Evolutionary conservation across 2,329 filamentous ascomycete species (phyloP), one percentile per base, ranked within the genome.

Genomic region (Cladophialophora psammophila): DNA sequence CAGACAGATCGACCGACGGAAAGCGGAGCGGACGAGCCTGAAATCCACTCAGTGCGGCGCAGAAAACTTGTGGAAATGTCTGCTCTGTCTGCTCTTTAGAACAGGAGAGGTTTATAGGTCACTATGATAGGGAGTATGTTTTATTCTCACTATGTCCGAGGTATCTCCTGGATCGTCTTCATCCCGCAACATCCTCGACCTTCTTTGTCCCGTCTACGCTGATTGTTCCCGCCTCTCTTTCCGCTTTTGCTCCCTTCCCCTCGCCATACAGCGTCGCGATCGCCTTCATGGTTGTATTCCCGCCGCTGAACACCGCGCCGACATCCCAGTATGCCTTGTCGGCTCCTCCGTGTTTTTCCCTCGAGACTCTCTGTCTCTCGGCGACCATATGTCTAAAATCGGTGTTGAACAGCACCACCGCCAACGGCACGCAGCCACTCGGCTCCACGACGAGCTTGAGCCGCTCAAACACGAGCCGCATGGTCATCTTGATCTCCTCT

Each of bases 371-470:
- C 80, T 92, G 65, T 56, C 88, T 9, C 52, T 66, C 32, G 7
- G 54, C 60, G 9, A 94, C 90, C 78, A 90, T 78, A 12, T 75
- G 77, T 65, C 92, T 82, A 69, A 97, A 97, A 3, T 93, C 92
- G 79, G 96, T 92, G 76, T 97, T 91, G 71, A 88, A 97, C 72
- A 98, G 80, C 60, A 89, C 90, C 7, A 92, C 91, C 0, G 94
- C 95, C 67, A 98, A 78, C 1, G 88, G 87, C n/a, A 97, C 94
- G 2, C 90, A 93, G 0, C 91, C 88, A 78, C 90, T 94, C 26
- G 94, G 94, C 83, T 98, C 94, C 12, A 97, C 88, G 26, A 97
- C 88, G 55, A 96, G 81, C 86, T 98, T 97, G 84, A 95, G 88
- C 65, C 94, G 82, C 85, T 98, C 94, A 69, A 94, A 81, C 38